Conservation (phyloP, 257 asterid species). For the Thymus mandschuricus region DNA sequence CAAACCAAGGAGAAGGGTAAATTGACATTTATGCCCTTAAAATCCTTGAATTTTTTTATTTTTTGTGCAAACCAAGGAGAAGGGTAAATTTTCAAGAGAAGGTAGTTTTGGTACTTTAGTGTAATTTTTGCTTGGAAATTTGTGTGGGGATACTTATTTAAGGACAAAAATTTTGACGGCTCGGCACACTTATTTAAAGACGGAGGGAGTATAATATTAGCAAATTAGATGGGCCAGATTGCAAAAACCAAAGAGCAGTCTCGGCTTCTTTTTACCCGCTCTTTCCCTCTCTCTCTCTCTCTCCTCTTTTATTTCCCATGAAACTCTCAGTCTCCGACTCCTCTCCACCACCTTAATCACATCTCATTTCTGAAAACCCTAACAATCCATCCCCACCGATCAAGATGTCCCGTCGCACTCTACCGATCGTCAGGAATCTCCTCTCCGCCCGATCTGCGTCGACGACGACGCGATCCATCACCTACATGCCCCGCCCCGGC, state of each 20-base stretch:
- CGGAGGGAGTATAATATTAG: constrained; percentile 4
- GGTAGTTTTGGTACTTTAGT: too few relatives aligned
- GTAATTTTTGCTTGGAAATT: too few relatives aligned
- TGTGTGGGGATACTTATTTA: too few relatives aligned
- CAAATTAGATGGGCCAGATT: background rate
- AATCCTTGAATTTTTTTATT: too few relatives aligned
- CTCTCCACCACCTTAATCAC: background rate
- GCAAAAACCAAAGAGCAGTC: constrained; percentile 16
- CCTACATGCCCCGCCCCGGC: constrained; percentile 98
- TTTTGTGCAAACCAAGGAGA: too few relatives aligned
- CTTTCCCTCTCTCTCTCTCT: constrained; percentile 16
- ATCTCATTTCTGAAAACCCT: constrained; percentile 12
- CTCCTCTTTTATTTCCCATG: background rate
- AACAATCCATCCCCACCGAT: background rate
- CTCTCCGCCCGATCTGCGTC: constrained; percentile 36
- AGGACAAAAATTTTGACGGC: too few relatives aligned
- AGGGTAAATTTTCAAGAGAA: too few relatives aligned
- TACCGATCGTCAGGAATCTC: constrained; percentile 53
- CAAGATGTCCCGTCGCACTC: constrained; percentile 48
- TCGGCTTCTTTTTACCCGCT: constrained; percentile 21
- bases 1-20: too few relatives aligned
- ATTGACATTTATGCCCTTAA: too few relatives aligned
- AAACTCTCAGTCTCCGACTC: constrained; percentile 20
- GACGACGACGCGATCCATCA: constrained; percentile 65
- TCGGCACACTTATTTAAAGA: too few relatives aligned